Conservation (phyloP, 2,329 filamentous ascomycete species). For the Apiospora malaysiana region DNA sequence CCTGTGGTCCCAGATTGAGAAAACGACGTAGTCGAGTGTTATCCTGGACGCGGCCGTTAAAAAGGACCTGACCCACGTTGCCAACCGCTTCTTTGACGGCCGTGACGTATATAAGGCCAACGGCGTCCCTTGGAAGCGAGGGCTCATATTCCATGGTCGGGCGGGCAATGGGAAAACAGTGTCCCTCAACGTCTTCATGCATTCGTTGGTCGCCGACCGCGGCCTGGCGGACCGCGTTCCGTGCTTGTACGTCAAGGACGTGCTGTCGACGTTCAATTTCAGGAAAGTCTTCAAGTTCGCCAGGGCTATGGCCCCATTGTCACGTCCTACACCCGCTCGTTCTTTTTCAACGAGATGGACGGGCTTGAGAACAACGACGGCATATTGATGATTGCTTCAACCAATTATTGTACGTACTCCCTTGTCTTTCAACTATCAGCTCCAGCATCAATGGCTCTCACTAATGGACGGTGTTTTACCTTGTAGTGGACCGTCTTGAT, state of each 20-base stretch:
- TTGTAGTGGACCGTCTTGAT: conserved; percentile 61
- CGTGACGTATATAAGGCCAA: conserved; percentile 62
- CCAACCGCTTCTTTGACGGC: conserved; percentile 66
- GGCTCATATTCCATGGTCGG: conserved; percentile 69
- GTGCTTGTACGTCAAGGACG: conserved; percentile 65
- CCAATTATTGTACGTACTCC: conserved; percentile 52
- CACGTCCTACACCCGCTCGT: conserved; percentile 61
- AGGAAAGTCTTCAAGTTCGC: conserved; percentile 61
- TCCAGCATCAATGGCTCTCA: too few species aligned
- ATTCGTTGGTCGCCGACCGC: conserved; percentile 57
- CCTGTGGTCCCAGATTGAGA: conserved; percentile 60
- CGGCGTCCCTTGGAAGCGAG: conserved; percentile 72
- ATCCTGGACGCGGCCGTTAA: conserved; percentile 72
- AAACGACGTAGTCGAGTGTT: conserved; percentile 65
- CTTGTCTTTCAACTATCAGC: too few species aligned
- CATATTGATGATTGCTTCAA: conserved; percentile 69
- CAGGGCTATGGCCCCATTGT: conserved; percentile 67
- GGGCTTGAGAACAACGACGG: conserved; percentile 71
- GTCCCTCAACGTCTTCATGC: conserved; percentile 72
- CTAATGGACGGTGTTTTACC: not conserved
- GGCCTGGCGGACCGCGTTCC: conserved; percentile 52
- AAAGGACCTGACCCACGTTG: conserved; percentile 63
- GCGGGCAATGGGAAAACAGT: conserved; percentile 71
- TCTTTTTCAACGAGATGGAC: conserved; percentile 75
- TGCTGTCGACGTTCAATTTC: conserved; percentile 58